phyloP scores from a whole-genome alignment of 805 yeast genomes.

The Teunomyces gatunensis region DNA sequence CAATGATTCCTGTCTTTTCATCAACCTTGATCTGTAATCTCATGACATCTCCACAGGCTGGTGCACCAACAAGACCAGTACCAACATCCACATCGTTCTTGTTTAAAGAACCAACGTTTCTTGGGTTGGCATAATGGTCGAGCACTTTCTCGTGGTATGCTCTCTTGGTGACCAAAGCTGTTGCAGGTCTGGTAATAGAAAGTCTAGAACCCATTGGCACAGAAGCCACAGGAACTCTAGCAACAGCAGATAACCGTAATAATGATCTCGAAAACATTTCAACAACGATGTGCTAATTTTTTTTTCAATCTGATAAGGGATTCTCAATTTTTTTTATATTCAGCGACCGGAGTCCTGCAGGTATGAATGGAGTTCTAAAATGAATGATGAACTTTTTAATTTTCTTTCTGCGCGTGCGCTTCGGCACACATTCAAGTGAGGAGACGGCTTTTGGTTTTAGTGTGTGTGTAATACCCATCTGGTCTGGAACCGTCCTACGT shows the following conservation, averaged over 20 bases:
- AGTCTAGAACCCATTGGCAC: constrained; percentile 2
- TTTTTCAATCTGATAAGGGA: constrained; percentile 2
- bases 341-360: constrained; percentile 1
- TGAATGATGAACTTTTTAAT: not conserved
- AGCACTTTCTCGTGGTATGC: constrained; percentile 89
- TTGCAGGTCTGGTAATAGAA: not conserved
- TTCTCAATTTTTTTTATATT: constrained; percentile 1
- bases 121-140: constrained; percentile 94
- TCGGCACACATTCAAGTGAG: not conserved
- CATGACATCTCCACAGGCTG: constrained; percentile 99
- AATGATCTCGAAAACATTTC: constrained; percentile 27
- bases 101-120: constrained; percentile 93
- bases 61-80: constrained; percentile 97
- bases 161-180: constrained; percentile 17
- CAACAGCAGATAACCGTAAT: constrained; percentile 13
- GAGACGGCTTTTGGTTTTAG: not conserved
- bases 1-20: constrained; percentile 84
- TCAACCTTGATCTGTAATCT: constrained; percentile 91
- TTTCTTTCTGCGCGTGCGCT: not conserved
- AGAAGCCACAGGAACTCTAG: constrained; percentile 1
- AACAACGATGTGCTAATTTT: not conserved
- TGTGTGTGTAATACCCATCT: not conserved
- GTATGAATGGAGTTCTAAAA: not conserved
- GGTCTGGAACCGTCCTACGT: not conserved
- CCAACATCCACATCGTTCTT: constrained; percentile 78